These are phyloP conservation scores for Hyaloscypha variabilis DNA, from an alignment of 495 filamentous ascomycete species.

Conservation along the genomic window DNA sequence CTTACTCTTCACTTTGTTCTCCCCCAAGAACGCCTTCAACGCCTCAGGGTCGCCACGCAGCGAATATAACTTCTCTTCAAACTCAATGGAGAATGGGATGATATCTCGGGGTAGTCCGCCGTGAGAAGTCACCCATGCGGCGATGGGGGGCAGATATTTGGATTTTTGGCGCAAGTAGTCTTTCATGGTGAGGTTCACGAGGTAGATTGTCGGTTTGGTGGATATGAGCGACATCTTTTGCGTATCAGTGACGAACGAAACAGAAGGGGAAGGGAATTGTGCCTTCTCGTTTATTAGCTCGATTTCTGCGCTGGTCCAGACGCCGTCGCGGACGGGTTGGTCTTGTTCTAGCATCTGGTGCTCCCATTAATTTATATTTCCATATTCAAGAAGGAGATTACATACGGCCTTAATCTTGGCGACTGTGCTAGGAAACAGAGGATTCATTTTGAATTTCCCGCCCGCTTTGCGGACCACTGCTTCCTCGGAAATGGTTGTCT, in stretches of 20 bases:
- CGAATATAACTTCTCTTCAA: slow-evolving; percentile 32
- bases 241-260: not conserved
- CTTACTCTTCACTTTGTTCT: slow-evolving; percentile 33
- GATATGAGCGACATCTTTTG: slow-evolving; percentile 32
- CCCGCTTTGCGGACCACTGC: slow-evolving; percentile 35
- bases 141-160: slow-evolving; percentile 38
- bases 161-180: slow-evolving; percentile 40
- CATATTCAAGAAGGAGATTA: not conserved
- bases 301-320: slow-evolving; percentile 36
- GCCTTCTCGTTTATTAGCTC: slow-evolving; percentile 39
- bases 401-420: slow-evolving; percentile 31
- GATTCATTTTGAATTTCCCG: slow-evolving; percentile 36
- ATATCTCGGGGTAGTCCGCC: slow-evolving; percentile 33
- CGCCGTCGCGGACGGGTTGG: slow-evolving; percentile 36
- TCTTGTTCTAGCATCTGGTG: slow-evolving; percentile 33
- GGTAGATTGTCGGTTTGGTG: slow-evolving; percentile 39
- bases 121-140: slow-evolving; percentile 37
- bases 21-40: slow-evolving; percentile 23
- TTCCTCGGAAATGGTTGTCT: slow-evolving; percentile 34
- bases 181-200: slow-evolving; percentile 40
- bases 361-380: not conserved
- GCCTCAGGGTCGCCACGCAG: slow-evolving; percentile 15
- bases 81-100: slow-evolving; percentile 39
- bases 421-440: slow-evolving; percentile 32
- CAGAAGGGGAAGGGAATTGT: not conserved